Base-by-base conservation (phyloP, 164 flowering plant genomes). In the Malania oleifera region DNA sequence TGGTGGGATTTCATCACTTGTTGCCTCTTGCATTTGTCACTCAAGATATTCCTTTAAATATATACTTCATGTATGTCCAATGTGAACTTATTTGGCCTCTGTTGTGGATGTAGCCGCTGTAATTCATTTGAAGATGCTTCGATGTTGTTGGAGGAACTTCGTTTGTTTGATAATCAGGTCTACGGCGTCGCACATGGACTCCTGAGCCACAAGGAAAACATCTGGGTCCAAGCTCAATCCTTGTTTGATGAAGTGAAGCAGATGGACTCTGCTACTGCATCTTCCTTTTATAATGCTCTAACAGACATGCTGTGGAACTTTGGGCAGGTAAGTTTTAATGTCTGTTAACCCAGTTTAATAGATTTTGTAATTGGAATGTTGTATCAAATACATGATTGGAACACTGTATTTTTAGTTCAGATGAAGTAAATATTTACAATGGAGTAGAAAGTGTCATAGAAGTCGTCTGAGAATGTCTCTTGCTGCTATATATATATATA, bases 291-390 rank as follows among this genome's bases (percentile, higher is more conserved):
- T 68, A 93, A 93, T 75, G 97, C 99, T 62, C 75, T 93, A 57
- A 93, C 99, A 35, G 99, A 93, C 72, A 82, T 93, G 90, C 78
- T 93, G 6, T 93, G 99, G 99, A 95, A 93, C 76, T 90, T 90
- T 69, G 99, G 93, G 62, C 99, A 93, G 95, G 99, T 93, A 68
- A 61, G 54, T 49, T 66, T 49, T 39, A n/a, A 7, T 34, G 15
- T 8, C 24, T 12, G n/a, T 10, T 24, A 2, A 19, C 25, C 24
- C 14, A 25, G 47, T 35, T 11, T 27, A 37, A 10, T 13, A 31
- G n/a, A n/a, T n/a, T n/a, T n/a, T n/a, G n/a, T n/a, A n/a, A n/a
- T n/a, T n/a, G n/a, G n/a, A n/a, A n/a, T n/a, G n/a, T n/a, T n/a
- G n/a, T n/a, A n/a, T n/a, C 9, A 4, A 31, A 31, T 31, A 4